Percentiles rank a stretch among this genome's conserved stretches.
Evolutionary conservation across 176 grass and related monocot genomes (phyloP).

Genomic region (Rhynchospora tenuis): DNA sequence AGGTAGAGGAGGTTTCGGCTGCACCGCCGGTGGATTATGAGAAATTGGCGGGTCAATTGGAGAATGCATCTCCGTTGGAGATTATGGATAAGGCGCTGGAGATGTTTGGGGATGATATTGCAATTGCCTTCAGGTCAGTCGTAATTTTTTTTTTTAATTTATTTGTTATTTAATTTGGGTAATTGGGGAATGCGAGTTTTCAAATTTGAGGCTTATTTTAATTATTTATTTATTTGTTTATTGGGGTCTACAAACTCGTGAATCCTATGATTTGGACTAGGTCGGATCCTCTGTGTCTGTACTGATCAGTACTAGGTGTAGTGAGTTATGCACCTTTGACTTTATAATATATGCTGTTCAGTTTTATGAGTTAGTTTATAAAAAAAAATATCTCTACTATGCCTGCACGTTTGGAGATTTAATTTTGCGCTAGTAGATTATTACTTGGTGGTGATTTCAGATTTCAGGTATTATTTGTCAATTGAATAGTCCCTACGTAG

Average conservation of each 20-base stretch:
- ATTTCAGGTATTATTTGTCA: neutral
- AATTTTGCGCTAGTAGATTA: neutral
- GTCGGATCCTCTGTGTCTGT: neutral
- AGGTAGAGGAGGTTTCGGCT: neutral
- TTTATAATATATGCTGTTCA: neutral
- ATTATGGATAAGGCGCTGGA: conserved; percentile 89
- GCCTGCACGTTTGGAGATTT: neutral
- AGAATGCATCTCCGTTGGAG: conserved; percentile 74
- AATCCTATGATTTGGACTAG: neutral
- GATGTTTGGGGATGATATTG: conserved; percentile 80
- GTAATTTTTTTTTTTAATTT: neutral
- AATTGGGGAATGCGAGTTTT: neutral
- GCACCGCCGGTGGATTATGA: conserved; percentile 44
- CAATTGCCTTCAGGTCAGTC: conserved; percentile 88
- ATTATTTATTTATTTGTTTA: neutral
- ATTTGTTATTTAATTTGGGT: neutral
- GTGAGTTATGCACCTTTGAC: neutral
- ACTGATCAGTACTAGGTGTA: neutral
- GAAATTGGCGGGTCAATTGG: conserved; percentile 48
- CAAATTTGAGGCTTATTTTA: neutral
- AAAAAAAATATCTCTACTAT: neutral
- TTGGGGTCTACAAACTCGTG: neutral
- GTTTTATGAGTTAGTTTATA: neutral
- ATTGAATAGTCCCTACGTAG: neutral
- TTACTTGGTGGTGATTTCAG: neutral